These are phyloP conservation scores for Fusarium brachygibbosum DNA, from an alignment of 2,329 filamentous ascomycete genomes.

Conservation along the genomic window DNA sequence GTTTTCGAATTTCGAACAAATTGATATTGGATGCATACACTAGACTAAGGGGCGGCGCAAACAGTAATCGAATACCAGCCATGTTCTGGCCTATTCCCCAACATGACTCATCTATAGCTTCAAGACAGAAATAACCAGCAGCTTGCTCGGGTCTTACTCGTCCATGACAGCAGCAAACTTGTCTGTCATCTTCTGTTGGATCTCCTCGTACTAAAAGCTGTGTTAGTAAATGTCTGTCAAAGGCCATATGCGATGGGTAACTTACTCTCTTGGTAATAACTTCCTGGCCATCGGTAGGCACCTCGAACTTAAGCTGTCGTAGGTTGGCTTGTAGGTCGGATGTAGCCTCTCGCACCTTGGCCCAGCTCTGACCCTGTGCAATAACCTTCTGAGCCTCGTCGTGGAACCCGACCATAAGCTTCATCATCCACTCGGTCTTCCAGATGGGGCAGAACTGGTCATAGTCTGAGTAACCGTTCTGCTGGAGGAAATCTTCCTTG, in stretches of 20 bases:
- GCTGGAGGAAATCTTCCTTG: conserved; percentile 99
- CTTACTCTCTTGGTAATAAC: conserved; percentile 84
- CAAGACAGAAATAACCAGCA: conserved; percentile 44
- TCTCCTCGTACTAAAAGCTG: conserved; percentile 81
- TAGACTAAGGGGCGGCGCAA: conserved; percentile 47
- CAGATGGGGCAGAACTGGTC: conserved; percentile 99
- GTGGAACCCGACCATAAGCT: conserved; percentile 97
- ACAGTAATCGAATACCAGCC: conserved; percentile 46
- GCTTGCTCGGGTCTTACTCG: conserved; percentile 72
- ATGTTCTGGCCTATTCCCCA: conserved; percentile 43
- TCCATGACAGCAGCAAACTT: conserved; percentile 97
- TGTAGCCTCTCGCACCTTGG: conserved; percentile 92
- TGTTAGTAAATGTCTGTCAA: conserved; percentile 55
- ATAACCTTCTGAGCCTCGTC: conserved; percentile 98
- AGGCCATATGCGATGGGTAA: conserved; percentile 7
- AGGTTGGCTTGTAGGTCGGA: conserved; percentile 86
- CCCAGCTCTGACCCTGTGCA: conserved; percentile 90
- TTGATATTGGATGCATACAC: conserved; percentile 50
- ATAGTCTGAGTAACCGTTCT: conserved; percentile 99
- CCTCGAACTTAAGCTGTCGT: conserved; percentile 95
- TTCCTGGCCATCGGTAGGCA: conserved; percentile 87
- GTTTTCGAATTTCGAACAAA: conserved; percentile 36
- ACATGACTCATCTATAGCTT: conserved; percentile 49
- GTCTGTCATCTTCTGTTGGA: conserved; percentile 93
- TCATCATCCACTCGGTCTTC: conserved; percentile 99